A percentile compares a stretch with the other conserved stretches of the same genome.
Conservation (phyloP, 2,329 filamentous ascomycete species). For the Aspergillus amoenus region DNA sequence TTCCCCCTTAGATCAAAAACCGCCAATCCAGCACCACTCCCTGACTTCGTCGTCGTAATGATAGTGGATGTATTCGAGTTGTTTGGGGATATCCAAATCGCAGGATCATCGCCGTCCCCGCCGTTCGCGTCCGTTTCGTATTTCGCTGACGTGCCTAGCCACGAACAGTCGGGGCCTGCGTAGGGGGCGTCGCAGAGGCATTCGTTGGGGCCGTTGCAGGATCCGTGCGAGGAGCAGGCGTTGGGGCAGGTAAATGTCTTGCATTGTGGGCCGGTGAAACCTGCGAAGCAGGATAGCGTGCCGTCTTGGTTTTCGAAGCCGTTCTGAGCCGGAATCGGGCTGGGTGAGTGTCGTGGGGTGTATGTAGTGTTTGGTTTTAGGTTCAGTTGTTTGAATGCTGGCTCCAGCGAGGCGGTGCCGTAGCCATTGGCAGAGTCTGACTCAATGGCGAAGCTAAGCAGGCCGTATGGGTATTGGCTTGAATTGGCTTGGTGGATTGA, state of each 20-base stretch:
- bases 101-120: constrained; percentile 9
- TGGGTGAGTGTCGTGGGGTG: background rate
- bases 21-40: background rate
- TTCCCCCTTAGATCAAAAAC: constrained; percentile 9
- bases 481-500: constrained; percentile 42
- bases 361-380: constrained; percentile 2
- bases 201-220: constrained; percentile 6
- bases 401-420: constrained; percentile 4
- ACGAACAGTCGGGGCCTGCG: constrained; percentile 8
- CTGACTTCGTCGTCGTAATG: constrained; percentile 9
- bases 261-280: constrained; percentile 2
- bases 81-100: constrained; percentile 6
- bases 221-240: constrained; percentile 2
- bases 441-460: constrained; percentile 44
- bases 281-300: constrained; percentile 9
- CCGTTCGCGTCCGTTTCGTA: constrained; percentile 10
- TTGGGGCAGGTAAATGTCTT: background rate
- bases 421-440: constrained; percentile 33
- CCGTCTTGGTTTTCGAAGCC: background rate
- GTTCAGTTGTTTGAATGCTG: background rate
- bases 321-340: too few relatives aligned
- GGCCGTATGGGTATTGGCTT: constrained; percentile 38
- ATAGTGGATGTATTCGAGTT: background rate
- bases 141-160: constrained; percentile 2
- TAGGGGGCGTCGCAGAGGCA: background rate